Evolutionary conservation across 208 protist species (phyloP), one percentile per base, ranked within the genome.

Genomic region (Naegleria fowleri): DNA sequence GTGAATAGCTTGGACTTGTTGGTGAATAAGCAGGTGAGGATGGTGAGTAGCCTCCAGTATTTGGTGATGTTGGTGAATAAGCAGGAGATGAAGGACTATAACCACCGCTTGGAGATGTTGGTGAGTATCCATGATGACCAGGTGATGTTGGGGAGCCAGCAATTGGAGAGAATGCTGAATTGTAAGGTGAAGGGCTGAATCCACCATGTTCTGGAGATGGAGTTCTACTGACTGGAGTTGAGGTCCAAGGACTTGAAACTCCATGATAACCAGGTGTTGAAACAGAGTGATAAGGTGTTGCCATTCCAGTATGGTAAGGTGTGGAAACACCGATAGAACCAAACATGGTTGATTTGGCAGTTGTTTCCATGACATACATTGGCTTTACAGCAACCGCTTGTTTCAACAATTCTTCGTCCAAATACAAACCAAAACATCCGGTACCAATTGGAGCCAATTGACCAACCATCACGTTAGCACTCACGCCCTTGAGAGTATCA

Each of bases 381-480:
- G 22, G 13, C 11, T 16, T n/a, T 41, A 89, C 41, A 33, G 36
- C 16, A 55, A 97, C 94, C 13, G 97, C 96, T 41, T 95, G 90
- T 91, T 95, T 92, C 75, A 99, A 94, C 91, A 96, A 96, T 29
- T 95, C 93, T 92, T 97, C 94, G 93, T 99, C 95, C 11, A 99
- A 88, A 59, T 98, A 95, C 11, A 99, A 93, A 83, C 99, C 98
- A 91, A 99, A 99, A 43, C 96, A 92, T 90, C 98, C 98, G 0
- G 99, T 99, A 92, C 99, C 99, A 22, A 98, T 91, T 59, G 96
- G 97, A 11, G 97, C 94, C 51, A 99, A 94, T 93, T 99, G 97
- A 85, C 99, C 99, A 1, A 99, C 94, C 36, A 99, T 98, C 91
- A 99, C 96, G 93, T 98, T 99, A 84, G 99, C 98, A 67, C 97